Percentiles rank a stretch among this genome's conserved stretches.
phyloP scores from a whole-genome alignment of 495 filamentous ascomycete species.

The Penicillium desertorum region DNA sequence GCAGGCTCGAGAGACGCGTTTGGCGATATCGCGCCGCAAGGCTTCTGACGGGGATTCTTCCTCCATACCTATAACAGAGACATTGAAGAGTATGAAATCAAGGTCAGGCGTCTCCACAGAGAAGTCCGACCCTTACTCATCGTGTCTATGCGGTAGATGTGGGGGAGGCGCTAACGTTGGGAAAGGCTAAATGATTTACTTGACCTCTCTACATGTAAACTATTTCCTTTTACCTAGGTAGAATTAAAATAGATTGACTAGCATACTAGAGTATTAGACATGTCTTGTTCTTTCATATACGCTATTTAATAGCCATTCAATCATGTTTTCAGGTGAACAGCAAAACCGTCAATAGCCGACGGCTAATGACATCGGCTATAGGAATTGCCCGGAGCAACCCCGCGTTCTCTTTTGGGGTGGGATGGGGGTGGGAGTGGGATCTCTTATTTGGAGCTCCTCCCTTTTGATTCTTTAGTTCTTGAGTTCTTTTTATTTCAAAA shows the following conservation, averaged over 20 bases:
- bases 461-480: background rate
- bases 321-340: too few species aligned
- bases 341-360: slow-evolving; percentile 7
- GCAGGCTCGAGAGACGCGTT: slow-evolving; percentile 62
- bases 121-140: slow-evolving; percentile 9
- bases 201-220: background rate
- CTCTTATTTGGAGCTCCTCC: background rate
- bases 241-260: too few species aligned
- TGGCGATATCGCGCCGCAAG: slow-evolving; percentile 32
- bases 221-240: too few species aligned
- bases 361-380: slow-evolving; percentile 12
- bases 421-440: background rate
- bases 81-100: slow-evolving; percentile 1
- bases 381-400: slow-evolving; percentile 8
- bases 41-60: slow-evolving; percentile 10
- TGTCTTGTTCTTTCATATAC: too few species aligned
- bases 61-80: slow-evolving; percentile 2
- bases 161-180: background rate
- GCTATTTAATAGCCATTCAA: too few species aligned
- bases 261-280: too few species aligned
- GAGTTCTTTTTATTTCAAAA: background rate
- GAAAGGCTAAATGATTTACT: background rate
- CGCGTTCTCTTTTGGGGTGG: background rate
- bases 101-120: background rate
- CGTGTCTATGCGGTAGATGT: background rate